Evolutionary conservation across 192 early-diverging fungal genomes (phyloP), one percentile per base, ranked within the genome.

Genomic region (Diversispora epigaea): DNA sequence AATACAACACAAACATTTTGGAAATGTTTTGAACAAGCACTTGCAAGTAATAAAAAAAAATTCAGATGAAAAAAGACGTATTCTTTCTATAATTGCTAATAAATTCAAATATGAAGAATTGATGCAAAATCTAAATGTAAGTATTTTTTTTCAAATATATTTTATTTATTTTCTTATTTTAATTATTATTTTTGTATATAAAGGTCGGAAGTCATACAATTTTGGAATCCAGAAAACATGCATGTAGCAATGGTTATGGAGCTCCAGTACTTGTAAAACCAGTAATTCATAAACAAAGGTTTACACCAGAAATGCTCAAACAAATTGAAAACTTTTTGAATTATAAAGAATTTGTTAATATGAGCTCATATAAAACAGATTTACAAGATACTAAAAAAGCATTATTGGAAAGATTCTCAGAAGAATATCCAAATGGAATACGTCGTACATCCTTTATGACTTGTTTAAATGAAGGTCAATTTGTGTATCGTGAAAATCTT

Each of bases 111-210:
- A n/a, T n/a, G n/a, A n/a, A n/a, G n/a, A n/a, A n/a, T 22, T 61
- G 25, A 32, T 32, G 25, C 58, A 61, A 61, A 61, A 61, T 61
- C 25, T 61, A 25, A 61, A 61, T 61, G 58, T 61, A 61, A 61
- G 6, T 19, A 19, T 41, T 8, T 61, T 40, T 60, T 21, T 0
- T 58, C 4, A 22, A 32, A 9, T 58, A n/a, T 58, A 21, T 21
- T 61, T 61, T 61, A 11, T 40, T 10, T 41, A 12, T 10, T 61
- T 61, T 10, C 14, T 10, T 61, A 0, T 58, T 21, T 58, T 61
- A 32, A 61, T 32, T 61, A 61, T 61, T 10, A 61, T 2, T 61
- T 12, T 22, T 61, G 5, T 61, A 19, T 61, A 61, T 40, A 60
- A 60, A 61, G 58, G 58, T 61, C 39, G 58, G 32, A 10, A 11